Evolutionary conservation across 805 yeast species (phyloP), one percentile per base, ranked within the genome.

Genomic region (Cyberlindnera bimundalis): DNA sequence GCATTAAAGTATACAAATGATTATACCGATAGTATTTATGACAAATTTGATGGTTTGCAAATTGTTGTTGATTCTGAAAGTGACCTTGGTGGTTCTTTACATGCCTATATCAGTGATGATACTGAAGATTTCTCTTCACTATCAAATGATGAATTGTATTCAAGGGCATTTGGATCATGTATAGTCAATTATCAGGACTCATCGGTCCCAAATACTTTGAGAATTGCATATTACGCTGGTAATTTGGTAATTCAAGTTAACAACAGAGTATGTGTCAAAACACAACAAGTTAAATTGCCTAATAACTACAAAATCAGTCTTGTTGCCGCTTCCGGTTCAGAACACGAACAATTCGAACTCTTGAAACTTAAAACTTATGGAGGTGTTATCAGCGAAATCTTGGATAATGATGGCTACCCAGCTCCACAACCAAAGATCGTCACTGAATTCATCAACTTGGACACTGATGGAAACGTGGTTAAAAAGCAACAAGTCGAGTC

Each of bases 221-320:
- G 88, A 61, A 49, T 84, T 12, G 76, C 82, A 8, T 82, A 81
- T 52, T 73, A 77, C 18, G 58, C 59, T 20, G 64, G 67, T 13
- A 60, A 74, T 44, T 67, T 81, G 47, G 80, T 81, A 49, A 70
- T 84, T n/a, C 87, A 84, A 46, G 65, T 82, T 36, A 87, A 84
- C 60, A 84, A 84, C 58, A 77, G 73, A 50, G 67, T 84, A 42
- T 79, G 89, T 55, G 76, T 84, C 60, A 79, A 79, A 59, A 79
- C 89, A 0, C 73, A 76, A 43, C 60, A 74, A 40, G 64, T 84
- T 27, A 55, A 61, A 26, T 55, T 84, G 15, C 76, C 76, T 24
- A 46, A 58, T 6, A 50, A 64, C 25, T 67, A 73, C 44, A 68
- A 62, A 35, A 43, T 83, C 34, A 88, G 88, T 43, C 62, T 76